Evolutionary conservation across 805 yeast species (phyloP).

Genomic region (Jamesozyma piceae): DNA sequence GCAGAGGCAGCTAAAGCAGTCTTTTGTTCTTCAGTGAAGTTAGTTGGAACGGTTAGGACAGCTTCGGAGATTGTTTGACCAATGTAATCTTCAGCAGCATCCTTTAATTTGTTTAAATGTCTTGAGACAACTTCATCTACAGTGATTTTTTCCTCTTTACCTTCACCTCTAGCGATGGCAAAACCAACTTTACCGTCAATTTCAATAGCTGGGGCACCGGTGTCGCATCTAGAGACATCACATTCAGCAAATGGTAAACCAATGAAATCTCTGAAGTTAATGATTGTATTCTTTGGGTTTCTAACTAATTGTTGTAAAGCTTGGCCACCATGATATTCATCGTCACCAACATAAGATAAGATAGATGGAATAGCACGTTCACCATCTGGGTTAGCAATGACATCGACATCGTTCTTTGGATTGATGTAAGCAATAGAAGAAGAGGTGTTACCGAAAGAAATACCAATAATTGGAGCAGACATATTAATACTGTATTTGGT

Average conservation of each 20-base stretch:
- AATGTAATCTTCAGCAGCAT: slow-evolving; percentile 86
- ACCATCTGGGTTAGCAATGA: slow-evolving; percentile 98
- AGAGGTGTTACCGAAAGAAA: slow-evolving; percentile 92
- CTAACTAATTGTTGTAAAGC: slow-evolving; percentile 88
- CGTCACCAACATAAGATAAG: slow-evolving; percentile 83
- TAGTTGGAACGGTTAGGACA: slow-evolving; percentile 85
- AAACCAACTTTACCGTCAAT: slow-evolving; percentile 60
- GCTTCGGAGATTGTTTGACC: slow-evolving; percentile 75
- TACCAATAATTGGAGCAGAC: slow-evolving; percentile 65
- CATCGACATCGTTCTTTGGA: slow-evolving; percentile 74
- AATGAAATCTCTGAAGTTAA: slow-evolving; percentile 87
- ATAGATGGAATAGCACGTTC: slow-evolving; percentile 94
- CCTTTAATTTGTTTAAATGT: slow-evolving; percentile 71
- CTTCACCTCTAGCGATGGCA: slow-evolving; percentile 42
- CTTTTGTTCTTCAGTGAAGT: slow-evolving; percentile 69
- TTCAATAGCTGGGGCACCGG: slow-evolving; percentile 34
- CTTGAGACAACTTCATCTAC: slow-evolving; percentile 75
- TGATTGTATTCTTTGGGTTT: slow-evolving; percentile 77
- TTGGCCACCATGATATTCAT: slow-evolving; percentile 96
- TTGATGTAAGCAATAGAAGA: slow-evolving; percentile 92
- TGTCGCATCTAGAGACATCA: slow-evolving; percentile 58
- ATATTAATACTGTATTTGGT: slow-evolving; percentile 6
- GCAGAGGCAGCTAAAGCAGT: slow-evolving; percentile 53
- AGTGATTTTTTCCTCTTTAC: slow-evolving; percentile 44
- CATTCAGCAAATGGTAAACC: slow-evolving; percentile 66